phyloP scores from a whole-genome alignment of 208 protist genomes.

The Angomonas deanei region DNA sequence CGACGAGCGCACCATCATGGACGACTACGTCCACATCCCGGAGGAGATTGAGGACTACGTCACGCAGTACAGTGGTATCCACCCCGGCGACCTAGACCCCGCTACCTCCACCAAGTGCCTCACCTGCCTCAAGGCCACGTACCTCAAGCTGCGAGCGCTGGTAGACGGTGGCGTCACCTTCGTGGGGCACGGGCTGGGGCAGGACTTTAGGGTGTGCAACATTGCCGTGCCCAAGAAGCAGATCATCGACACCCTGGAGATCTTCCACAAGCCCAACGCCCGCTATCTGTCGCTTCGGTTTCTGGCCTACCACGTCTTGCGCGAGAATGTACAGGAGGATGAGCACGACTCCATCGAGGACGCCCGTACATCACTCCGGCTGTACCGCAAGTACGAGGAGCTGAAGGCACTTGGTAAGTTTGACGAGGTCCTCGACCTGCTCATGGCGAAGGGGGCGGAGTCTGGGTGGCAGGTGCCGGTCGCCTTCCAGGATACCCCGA shows the following conservation, averaged over 20 bases:
- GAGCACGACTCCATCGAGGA: slow-evolving; percentile 96
- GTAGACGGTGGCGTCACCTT: slow-evolving; percentile 91
- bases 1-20: slow-evolving; percentile 84
- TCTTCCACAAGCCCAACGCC: slow-evolving; percentile 88
- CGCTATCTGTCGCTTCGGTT: slow-evolving; percentile 93
- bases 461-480: slow-evolving; percentile 90
- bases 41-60: slow-evolving; percentile 89
- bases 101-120: slow-evolving; percentile 84
- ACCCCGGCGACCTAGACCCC: slow-evolving; percentile 94
- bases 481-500: slow-evolving; percentile 42
- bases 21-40: slow-evolving; percentile 87
- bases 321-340: slow-evolving; percentile 91
- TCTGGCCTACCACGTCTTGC: slow-evolving; percentile 91
- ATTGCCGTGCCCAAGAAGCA: slow-evolving; percentile 92
- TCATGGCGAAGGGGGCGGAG: slow-evolving; percentile 83
- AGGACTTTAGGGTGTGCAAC: slow-evolving; percentile 97
- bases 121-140: slow-evolving; percentile 93
- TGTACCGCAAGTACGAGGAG: slow-evolving; percentile 87
- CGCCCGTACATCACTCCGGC: slow-evolving; percentile 87
- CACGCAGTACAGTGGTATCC: slow-evolving; percentile 92
- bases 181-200: slow-evolving; percentile 93
- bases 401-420: slow-evolving; percentile 71
- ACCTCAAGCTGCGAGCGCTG: slow-evolving; percentile 92
- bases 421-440: slow-evolving; percentile 66
- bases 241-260: slow-evolving; percentile 96